Evolutionary conservation across 352 stramenopile species (phyloP).

Genomic region (Pythium oligandrum): DNA sequence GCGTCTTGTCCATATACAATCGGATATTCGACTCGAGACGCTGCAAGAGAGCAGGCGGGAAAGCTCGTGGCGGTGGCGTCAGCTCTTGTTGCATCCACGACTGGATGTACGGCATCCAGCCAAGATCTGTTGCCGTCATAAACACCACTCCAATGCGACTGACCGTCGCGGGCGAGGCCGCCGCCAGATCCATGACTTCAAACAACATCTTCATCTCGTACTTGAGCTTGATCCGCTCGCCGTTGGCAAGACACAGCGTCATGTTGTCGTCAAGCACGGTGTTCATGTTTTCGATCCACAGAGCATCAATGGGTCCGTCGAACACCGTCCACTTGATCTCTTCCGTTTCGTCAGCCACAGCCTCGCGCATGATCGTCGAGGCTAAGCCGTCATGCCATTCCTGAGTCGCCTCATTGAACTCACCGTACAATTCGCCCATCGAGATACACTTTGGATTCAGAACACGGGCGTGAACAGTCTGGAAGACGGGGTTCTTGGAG

Average conservation of each 20-base stretch:
- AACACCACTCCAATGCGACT: slow-evolving; percentile 40
- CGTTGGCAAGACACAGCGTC: slow-evolving; percentile 84
- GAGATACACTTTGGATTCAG: slow-evolving; percentile 59
- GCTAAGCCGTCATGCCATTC: slow-evolving; percentile 56
- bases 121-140: slow-evolving; percentile 60
- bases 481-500: slow-evolving; percentile 51
- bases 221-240: slow-evolving; percentile 71
- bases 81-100: slow-evolving; percentile 60
- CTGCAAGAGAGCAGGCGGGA: slow-evolving; percentile 19
- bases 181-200: slow-evolving; percentile 82
- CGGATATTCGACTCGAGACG: slow-evolving; percentile 28
- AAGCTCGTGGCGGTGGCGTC: slow-evolving; percentile 8
- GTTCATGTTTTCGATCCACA: slow-evolving; percentile 92
- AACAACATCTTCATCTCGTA: slow-evolving; percentile 86
- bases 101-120: slow-evolving; percentile 72
- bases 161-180: slow-evolving; percentile 75
- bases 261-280: slow-evolving; percentile 49
- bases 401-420: slow-evolving; percentile 71
- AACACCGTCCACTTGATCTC: slow-evolving; percentile 81
- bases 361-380: slow-evolving; percentile 46
- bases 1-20: slow-evolving; percentile 36
- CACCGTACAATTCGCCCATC: slow-evolving; percentile 53
- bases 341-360: slow-evolving; percentile 29
- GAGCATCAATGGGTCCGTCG: slow-evolving; percentile 82
- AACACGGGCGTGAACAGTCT: slow-evolving; percentile 42